Base-by-base conservation (phyloP, 2,329 filamentous ascomycete species). In the Rhinocladiella mackenziei region DNA sequence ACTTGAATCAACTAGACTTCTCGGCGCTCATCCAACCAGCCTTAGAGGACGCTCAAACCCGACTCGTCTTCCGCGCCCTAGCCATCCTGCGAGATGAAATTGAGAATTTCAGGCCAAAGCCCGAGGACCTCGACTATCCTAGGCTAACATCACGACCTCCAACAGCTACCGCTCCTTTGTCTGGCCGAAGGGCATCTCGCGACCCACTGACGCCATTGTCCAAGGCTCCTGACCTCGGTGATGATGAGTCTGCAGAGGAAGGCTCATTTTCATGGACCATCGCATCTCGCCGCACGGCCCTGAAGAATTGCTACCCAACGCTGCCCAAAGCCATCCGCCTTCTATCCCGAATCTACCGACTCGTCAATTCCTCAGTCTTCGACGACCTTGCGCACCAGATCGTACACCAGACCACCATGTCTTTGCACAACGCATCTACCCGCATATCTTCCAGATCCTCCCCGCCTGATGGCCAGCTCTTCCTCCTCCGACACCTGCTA, bases 401-500 rank as follows among this genome's bases (percentile, higher is more conserved):
- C 54, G 87, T 98, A 18, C 85, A 91, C 58, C 87, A 94, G 65
- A 92, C 89, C 1, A 96, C 89, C 0, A 70, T 83, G 39, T 89
- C 89, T 3, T 77, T 98, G 13, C 79, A 89, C 52, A 77, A 81
- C 38, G 91, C 88, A 19, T 85, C 89, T 55, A 70, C 75, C 4
- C 78, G 78, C 48, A 83, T 94, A 55, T 77, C 80, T 43, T 46
- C 42, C 22, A 50, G 44, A 28, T 53, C 53, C 5, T 65, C 66
- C n/a, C 70, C 70, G 62, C 75, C 78, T 1, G 89, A 97, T 61
- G 78, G 85, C 0, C 86, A 95, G 56, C 76, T 98, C 3, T 98
- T 98, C 66, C 82, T 96, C 60, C 83, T 98, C 58, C 92, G 91
- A 57, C 95, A 98, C 62, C 76, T 98, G 2, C 83, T 98, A 37